Evolutionary conservation across 2,329 filamentous ascomycete species (phyloP).

Genomic region (Sclerotinia sclerotiorum): DNA sequence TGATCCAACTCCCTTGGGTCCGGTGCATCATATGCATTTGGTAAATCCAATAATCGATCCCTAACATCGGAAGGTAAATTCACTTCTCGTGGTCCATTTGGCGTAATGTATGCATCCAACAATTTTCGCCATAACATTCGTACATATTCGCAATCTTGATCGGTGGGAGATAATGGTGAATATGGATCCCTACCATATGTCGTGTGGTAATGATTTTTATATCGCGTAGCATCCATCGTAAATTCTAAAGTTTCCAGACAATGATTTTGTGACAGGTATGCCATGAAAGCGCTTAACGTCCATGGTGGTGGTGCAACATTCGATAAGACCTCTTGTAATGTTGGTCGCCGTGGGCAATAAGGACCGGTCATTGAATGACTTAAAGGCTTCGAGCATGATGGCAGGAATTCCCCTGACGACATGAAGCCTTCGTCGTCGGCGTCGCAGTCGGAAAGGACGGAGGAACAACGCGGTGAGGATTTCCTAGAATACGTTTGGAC

Average conservation of each 20-base stretch:
- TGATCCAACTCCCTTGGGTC: conserved; percentile 74
- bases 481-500: conserved; percentile 36
- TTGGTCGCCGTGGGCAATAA: conserved; percentile 63
- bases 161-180: conserved; percentile 34
- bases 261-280: conserved; percentile 94
- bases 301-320: conserved; percentile 85
- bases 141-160: conserved; percentile 54
- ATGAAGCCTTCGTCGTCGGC: conserved; percentile 52
- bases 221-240: conserved; percentile 88
- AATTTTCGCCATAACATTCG: conserved; percentile 83
- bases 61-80: conserved; percentile 86
- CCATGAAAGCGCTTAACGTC: conserved; percentile 91
- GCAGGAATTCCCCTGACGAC: conserved; percentile 46
- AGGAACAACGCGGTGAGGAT: conserved; percentile 39
- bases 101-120: conserved; percentile 84
- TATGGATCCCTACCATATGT: conserved; percentile 48
- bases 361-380: conserved; percentile 49
- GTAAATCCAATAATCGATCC: conserved; percentile 70
- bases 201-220: conserved; percentile 54
- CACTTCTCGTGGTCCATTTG: conserved; percentile 81
- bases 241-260: conserved; percentile 96
- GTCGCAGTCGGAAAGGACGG: conserved; percentile 44
- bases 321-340: conserved; percentile 81
- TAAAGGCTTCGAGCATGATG: conserved; percentile 45
- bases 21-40: conserved; percentile 62